Percentiles rank a stretch among this genome's conserved stretches.
phyloP scores from a whole-genome alignment of 1,139 yeast genomes.

The Geotrichum aggregatum region DNA sequence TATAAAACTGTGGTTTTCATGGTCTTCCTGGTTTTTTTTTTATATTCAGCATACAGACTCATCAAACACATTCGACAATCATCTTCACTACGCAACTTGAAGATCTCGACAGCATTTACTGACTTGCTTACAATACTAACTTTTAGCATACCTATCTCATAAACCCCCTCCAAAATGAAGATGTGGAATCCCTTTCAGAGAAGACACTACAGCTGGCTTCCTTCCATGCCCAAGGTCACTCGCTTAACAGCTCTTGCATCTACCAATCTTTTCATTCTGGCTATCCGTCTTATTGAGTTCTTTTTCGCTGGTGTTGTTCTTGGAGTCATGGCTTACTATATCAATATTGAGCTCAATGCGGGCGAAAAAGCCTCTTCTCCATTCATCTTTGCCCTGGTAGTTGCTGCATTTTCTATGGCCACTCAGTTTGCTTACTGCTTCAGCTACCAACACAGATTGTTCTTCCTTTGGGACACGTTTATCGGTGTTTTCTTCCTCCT shows the following conservation, averaged over 20 bases:
- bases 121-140: neutral
- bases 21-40: neutral
- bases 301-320: slow-evolving; percentile 36
- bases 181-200: slow-evolving; percentile 17
- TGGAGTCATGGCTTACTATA: slow-evolving; percentile 34
- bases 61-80: neutral
- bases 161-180: neutral
- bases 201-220: slow-evolving; percentile 6
- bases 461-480: slow-evolving; percentile 33
- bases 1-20: neutral
- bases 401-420: slow-evolving; percentile 30
- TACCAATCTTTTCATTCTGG: slow-evolving; percentile 32
- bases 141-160: neutral
- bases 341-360: slow-evolving; percentile 26
- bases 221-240: slow-evolving; percentile 12
- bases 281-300: slow-evolving; percentile 34
- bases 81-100: neutral
- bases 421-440: slow-evolving; percentile 36
- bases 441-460: slow-evolving; percentile 28
- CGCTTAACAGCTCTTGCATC: slow-evolving; percentile 27
- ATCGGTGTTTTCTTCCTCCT: slow-evolving; percentile 33
- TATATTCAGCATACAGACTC: neutral
- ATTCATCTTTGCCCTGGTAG: slow-evolving; percentile 32
- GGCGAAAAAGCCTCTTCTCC: slow-evolving; percentile 32
- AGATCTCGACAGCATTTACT: neutral